Base-by-base conservation (phyloP, 2,329 filamentous ascomycete genomes). In the Fusarium sp. region DNA sequence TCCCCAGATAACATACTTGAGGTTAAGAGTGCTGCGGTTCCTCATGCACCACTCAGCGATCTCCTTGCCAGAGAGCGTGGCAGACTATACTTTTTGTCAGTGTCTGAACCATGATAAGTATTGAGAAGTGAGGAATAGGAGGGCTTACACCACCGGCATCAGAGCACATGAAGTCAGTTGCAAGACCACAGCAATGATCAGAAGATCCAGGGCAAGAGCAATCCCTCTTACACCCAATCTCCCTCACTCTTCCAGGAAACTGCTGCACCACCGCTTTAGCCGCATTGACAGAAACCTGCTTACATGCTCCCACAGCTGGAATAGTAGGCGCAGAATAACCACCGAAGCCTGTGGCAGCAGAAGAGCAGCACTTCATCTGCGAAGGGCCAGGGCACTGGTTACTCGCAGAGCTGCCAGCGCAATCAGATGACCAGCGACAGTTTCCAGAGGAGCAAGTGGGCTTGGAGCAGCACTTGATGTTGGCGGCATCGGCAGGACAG, bases 1-100 rank as follows among this genome's bases (percentile, higher is more conserved):
- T 20, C 82, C 83, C 82, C 82, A 85, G 67, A 84, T 85, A 47
- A 85, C 79, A 62, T 85, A 85, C 73, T 82, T 84, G 69, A 85
- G 72, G 58, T 81, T 79, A 10, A 84, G 77, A 8, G 74, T 35
- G 26, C 43, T 69, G 16, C 78, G 77, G 64, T 85, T 82, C 31
- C 80, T 78, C 83, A 84, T 84, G 24, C 82, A 77, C 82, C 83
- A 85, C 70, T 85, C 82, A 3, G 83, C 84, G 33, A 85, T 83
- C 33, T 81, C 75, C 23, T 77, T 76, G 11, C 83, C 83, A 3
- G 79, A 79, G 21, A 78, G 66, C 10, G 79, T 79, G 48, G 77
- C 76, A 4, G 70, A 60, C 81, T 82, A 54, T 4, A 16, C 16
- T 6, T 35, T 11, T 12, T 6, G 37, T 57, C 8, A 57, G 49